Evolutionary conservation across 2,329 filamentous ascomycete genomes (phyloP), one percentile per base, ranked within the genome.

Genomic region (Pezicula radicicola): DNA sequence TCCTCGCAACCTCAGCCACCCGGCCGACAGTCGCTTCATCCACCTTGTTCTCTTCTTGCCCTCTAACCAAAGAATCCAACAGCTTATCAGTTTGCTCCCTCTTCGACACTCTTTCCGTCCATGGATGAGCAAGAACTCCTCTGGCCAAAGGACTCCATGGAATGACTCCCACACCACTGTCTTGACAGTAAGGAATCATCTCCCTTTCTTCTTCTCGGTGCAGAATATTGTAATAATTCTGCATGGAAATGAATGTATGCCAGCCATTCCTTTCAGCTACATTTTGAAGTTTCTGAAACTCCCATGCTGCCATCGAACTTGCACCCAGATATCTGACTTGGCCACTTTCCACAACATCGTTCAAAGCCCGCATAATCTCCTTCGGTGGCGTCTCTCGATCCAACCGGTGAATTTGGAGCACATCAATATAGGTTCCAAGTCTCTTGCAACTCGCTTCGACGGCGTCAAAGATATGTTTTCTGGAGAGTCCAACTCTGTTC

Each of bases 381-480:
- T 83, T 78, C 7, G 73, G 66, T 0, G 78, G 75, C 1, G 74
- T 78, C 2, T 70, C 66, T 1, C 70, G 67, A 60, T 85, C 82
- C 55, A 83, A 71, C 18, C 82, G 72, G 61, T 86, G 82, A 50
- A 85, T 81, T 63, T 85, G 81, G 18, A 85, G 68, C 3, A 84
- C 73, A 68, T 84, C 80, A 54, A 66, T 65, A 50, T 61, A 59
- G 1, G 76, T 81, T 25, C 75, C 76, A 35, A 85, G 69, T 9
- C 81, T 65, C 55, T 73, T 68, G 0, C 82, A 67, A 55, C 78
- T 82, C 43, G 70, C 74, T 48, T 87, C 77, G 2, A 88, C 84
- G 0, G 83, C 81, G 55, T 83, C 78, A 58, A 88, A 79, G 58
- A 88, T 83, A 55, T 84, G 79, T 61, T 83, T 84, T 41, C 85